Evolutionary conservation across 2,329 filamentous ascomycete species (phyloP), one percentile per base, ranked within the genome.

Genomic region (Colletotrichum sp.): DNA sequence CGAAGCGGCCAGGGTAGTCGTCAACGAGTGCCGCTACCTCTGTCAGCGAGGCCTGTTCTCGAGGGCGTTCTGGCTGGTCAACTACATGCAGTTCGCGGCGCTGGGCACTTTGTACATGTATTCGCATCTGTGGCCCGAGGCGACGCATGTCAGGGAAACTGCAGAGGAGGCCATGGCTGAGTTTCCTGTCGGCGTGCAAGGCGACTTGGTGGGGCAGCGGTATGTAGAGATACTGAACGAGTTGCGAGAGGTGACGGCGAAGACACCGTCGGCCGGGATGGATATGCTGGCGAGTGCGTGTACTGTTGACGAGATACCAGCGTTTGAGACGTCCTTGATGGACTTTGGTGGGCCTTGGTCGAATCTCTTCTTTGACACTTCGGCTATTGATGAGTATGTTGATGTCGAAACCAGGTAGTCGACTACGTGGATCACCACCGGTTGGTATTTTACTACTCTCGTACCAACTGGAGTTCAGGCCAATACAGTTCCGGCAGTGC

Each of bases 41-140:
- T 68, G 66, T 24, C 66, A 68, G n/a, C 7, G 66, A 43, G 52
- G 52, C 1, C n/a, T 68, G n/a, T 68, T 68, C 2, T 58, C 48
- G 13, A 68, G 66, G 2, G 66, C 36, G 8, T 68, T 68, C 21
- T 58, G 52, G 66, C 48, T 68, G 48, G 48, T 68, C 30, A 68
- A 58, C 30, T 68, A 68, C 21, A 43, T 58, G 48, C 48, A 68
- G 24, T 58, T 68, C 21, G 62, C 62, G 1, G 62, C 62, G 34
- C 16, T 66, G 13, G 62, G 62, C 16, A 66, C 62, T 4, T 26
- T 66, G 9, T 66, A 66, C 24, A 66, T 64, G 60, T 64, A 64
- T 21, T 64, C 60, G 12, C 32, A 64, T 8, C 13, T 64, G 13
- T 64, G 60, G 60, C 60, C 60, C n/a, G 60, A 64, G n/a, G 60